phyloP scores from a whole-genome alignment of 257 asterid genomes.

The Capsicum rhomboideum region DNA sequence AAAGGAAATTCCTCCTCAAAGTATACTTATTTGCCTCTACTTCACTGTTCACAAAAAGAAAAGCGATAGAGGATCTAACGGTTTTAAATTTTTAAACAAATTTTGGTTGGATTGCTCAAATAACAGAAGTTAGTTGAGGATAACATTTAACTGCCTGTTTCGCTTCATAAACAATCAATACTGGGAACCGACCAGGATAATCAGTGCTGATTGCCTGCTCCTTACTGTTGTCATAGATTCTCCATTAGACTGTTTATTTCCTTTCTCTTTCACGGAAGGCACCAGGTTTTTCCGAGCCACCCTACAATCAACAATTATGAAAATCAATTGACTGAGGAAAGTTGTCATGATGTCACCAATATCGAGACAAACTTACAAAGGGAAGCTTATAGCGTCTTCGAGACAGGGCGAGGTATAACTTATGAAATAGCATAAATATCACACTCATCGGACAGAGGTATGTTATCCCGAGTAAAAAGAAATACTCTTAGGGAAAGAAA shows the following conservation, averaged over 20 bases:
- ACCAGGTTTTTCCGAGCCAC: conserved; percentile 36
- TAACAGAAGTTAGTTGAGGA: not conserved
- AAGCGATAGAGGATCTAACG: too few species aligned
- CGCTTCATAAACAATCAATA: not conserved
- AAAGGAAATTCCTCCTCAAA: too few species aligned
- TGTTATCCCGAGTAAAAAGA: not conserved
- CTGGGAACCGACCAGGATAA: conserved; percentile 53
- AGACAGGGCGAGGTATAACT: not conserved
- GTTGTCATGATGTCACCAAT: not conserved
- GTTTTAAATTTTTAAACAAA: too few species aligned
- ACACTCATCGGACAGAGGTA: not conserved
- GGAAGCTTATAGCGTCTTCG: not conserved
- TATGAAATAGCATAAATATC: not conserved
- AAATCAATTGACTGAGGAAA: not conserved
- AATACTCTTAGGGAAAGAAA: not conserved
- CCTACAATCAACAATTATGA: conserved; percentile 27
- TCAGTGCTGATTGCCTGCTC: conserved; percentile 32
- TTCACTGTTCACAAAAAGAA: too few species aligned
- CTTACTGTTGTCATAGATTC: conserved; percentile 24
- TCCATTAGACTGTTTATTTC: conserved; percentile 25
- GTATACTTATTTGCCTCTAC: too few species aligned
- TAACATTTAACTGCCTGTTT: not conserved
- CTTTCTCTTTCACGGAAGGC: conserved; percentile 24
- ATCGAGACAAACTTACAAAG: not conserved
- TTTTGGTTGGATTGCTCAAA: too few species aligned